Evolutionary conservation across 345 rosid genomes (phyloP).

Genomic region (Leavenworthia alabamica): DNA sequence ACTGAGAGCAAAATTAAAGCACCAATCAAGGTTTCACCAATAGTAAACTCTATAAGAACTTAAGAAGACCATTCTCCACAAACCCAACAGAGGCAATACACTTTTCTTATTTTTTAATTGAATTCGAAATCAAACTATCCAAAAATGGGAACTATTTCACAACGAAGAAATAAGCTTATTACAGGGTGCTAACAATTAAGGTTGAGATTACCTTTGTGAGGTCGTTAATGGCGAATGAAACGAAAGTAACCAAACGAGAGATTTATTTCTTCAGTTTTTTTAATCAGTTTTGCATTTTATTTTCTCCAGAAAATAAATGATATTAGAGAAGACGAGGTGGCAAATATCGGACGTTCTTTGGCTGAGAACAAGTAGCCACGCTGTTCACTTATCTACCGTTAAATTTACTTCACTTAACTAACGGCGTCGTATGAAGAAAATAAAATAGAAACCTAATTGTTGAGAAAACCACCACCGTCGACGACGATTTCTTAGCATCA

Average conservation of each 20-base stretch:
- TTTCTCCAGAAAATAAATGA: not conserved
- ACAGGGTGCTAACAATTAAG: not conserved
- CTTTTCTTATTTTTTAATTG: not conserved
- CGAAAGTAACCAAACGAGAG: not conserved
- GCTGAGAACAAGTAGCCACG: constrained; percentile 20
- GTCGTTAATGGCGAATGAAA: constrained; percentile 29
- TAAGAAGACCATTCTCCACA: not conserved
- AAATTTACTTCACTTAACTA: not conserved
- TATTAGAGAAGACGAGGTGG: not conserved
- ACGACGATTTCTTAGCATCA: no score
- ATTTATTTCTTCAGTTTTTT: constrained; percentile 8
- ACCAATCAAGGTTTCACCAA: not conserved
- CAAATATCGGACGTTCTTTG: constrained; percentile 28
- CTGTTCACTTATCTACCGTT: constrained; percentile 21
- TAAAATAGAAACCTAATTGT: constrained; percentile 1
- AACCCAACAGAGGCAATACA: not conserved
- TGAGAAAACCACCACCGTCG: no score
- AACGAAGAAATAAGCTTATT: not conserved
- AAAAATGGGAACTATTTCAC: not conserved
- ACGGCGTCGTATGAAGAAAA: not conserved
- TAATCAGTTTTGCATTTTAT: not conserved
- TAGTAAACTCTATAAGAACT: not conserved
- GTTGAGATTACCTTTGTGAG: not conserved
- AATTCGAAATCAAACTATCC: not conserved
- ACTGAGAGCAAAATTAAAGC: not conserved